Percentiles rank a stretch among this genome's conserved stretches.
These are phyloP conservation scores for Fonsecaea pugnacius DNA, from an alignment of 2,329 filamentous ascomycete species.

Conservation along the genomic window DNA sequence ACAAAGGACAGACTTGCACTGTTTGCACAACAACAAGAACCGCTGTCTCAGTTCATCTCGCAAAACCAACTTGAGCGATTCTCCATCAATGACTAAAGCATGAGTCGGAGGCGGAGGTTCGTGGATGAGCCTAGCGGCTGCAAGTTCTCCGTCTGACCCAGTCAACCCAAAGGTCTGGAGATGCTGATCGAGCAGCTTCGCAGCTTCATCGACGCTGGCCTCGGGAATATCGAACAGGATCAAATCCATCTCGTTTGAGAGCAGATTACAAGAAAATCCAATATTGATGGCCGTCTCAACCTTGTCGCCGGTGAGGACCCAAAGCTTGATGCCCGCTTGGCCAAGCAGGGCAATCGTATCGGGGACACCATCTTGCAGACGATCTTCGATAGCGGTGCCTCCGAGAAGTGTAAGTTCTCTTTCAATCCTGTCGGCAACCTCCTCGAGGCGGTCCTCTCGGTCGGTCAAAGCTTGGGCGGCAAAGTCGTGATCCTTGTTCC, in stretches of 20 bases:
- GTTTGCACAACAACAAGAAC: slow-evolving; percentile 93
- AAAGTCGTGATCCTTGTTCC: slow-evolving; percentile 84
- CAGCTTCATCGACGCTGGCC: slow-evolving; percentile 65
- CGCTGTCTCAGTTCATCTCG: slow-evolving; percentile 83
- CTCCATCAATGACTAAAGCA: slow-evolving; percentile 92
- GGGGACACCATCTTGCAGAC: slow-evolving; percentile 93
- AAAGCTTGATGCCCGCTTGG: slow-evolving; percentile 94
- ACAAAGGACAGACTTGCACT: slow-evolving; percentile 94
- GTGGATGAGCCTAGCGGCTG: slow-evolving; percentile 77
- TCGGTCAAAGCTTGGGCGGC: slow-evolving; percentile 82
- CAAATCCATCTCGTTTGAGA: slow-evolving; percentile 97
- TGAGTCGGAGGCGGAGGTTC: slow-evolving; percentile 85
- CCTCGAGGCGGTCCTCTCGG: slow-evolving; percentile 90
- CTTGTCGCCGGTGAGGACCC: slow-evolving; percentile 98
- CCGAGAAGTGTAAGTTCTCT: slow-evolving; percentile 85
- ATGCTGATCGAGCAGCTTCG: slow-evolving; percentile 74
- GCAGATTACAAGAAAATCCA: slow-evolving; percentile 95
- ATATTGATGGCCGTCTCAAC: slow-evolving; percentile 99
- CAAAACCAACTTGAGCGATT: slow-evolving; percentile 85
- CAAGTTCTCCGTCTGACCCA: slow-evolving; percentile 83
- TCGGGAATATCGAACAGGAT: slow-evolving; percentile 86
- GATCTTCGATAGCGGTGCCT: slow-evolving; percentile 95
- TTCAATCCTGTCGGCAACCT: slow-evolving; percentile 87
- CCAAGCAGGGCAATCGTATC: slow-evolving; percentile 91
- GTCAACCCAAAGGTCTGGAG: slow-evolving; percentile 75